Conservation (phyloP, 73 alveolate species). For the Breviolum minutum region DNA sequence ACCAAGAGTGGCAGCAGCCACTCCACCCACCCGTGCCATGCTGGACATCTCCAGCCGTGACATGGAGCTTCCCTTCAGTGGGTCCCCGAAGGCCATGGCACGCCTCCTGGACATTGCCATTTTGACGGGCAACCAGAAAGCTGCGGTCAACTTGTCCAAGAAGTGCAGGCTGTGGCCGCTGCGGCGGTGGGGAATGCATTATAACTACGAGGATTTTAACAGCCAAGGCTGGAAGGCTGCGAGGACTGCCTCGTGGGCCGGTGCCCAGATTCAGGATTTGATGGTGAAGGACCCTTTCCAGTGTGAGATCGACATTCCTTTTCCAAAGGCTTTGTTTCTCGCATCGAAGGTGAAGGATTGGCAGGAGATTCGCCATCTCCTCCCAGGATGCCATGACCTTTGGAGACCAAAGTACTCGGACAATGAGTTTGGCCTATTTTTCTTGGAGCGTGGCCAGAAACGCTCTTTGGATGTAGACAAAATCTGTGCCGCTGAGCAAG, state of each 20-base stretch:
- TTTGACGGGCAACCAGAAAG: constrained; percentile 6
- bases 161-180: neutral
- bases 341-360: neutral
- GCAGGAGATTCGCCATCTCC: neutral
- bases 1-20: neutral
- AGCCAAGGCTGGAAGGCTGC: neutral
- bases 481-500: neutral
- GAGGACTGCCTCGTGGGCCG: neutral
- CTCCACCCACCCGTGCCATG: neutral
- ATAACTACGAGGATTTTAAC: neutral
- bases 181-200: neutral
- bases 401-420: neutral
- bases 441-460: neutral
- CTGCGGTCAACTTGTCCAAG: neutral
- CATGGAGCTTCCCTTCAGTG: neutral
- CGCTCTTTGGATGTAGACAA: too few relatives aligned
- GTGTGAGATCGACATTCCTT: neutral
- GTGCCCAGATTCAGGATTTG: neutral
- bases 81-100: neutral
- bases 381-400: too few relatives aligned
- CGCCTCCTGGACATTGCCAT: constrained; percentile 11
- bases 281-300: neutral
- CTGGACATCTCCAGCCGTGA: neutral
- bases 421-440: too few relatives aligned
- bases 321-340: neutral